Percentiles rank a stretch among this genome's conserved stretches.
Conservation (phyloP, 2,329 filamentous ascomycete species). For the Fusarium sp. region DNA sequence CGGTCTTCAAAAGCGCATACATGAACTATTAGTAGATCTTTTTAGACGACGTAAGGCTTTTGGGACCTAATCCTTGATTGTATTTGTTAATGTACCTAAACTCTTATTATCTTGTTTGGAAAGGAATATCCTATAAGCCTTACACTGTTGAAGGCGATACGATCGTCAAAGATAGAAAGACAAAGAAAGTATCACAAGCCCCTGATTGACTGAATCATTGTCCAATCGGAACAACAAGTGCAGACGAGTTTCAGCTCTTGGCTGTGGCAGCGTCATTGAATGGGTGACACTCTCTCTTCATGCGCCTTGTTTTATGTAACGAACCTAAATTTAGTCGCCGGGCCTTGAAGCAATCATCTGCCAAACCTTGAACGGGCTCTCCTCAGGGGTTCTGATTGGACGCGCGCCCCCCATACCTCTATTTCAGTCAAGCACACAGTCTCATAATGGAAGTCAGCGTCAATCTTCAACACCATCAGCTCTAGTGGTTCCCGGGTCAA, state of each 20-base stretch:
- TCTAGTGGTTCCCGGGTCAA: neutral
- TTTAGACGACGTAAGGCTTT: no score
- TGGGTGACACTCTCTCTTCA: neutral
- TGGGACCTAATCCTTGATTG: no score
- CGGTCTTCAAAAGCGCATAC: neutral
- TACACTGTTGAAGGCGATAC: no score
- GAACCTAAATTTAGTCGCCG: conserved; percentile 3
- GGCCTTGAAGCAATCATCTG: neutral
- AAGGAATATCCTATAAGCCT: no score
- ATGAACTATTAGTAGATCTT: conserved; percentile 11
- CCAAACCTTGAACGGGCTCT: neutral
- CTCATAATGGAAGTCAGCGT: no score
- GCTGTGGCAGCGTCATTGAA: neutral
- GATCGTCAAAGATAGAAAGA: neutral
- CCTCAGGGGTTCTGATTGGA: conserved; percentile 9
- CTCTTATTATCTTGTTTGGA: no score
- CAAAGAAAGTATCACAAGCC: neutral
- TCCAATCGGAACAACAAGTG: conserved; percentile 3
- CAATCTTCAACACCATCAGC: conserved; percentile 4
- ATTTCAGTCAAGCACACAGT: neutral
- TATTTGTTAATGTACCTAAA: no score
- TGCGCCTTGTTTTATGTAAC: neutral
- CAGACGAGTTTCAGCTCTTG: neutral
- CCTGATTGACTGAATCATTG: conserved; percentile 12
- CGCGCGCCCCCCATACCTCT: neutral